A percentile compares a stretch with the other conserved stretches of the same genome.
These are phyloP conservation scores for Solanum lycopersicoides DNA, from an alignment of 257 asterid genomes.

Conservation along the genomic window DNA sequence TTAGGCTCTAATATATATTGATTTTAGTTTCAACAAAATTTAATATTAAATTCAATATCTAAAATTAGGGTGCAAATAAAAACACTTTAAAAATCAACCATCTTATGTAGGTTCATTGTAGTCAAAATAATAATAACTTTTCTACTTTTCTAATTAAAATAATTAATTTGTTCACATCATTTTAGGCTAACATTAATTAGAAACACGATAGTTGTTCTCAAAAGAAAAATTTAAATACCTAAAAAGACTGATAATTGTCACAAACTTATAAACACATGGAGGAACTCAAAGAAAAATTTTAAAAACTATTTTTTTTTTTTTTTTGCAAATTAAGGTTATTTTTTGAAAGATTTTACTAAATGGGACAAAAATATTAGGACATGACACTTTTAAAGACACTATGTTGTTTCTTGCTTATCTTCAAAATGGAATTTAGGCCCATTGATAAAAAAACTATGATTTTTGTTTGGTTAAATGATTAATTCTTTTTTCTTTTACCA, in stretches of 20 bases:
- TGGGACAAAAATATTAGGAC: too few relatives aligned
- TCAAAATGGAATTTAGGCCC: too few relatives aligned
- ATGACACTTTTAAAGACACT: fast-evolving
- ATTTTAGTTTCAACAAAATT: neutral
- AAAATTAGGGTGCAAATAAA: neutral
- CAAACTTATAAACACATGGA: neutral
- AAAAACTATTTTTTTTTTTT: too few relatives aligned
- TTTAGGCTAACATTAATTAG: neutral
- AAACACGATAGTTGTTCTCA: neutral
- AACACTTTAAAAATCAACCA: neutral
- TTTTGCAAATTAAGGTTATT: neutral
- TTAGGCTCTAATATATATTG: neutral
- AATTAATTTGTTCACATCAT: neutral
- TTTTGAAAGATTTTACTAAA: too few relatives aligned
- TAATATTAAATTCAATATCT: neutral
- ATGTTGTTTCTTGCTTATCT: neutral
- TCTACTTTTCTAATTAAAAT: neutral
- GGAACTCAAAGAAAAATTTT: neutral
- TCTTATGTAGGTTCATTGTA: neutral
- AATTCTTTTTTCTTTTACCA: neutral
- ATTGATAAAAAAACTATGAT: too few relatives aligned
- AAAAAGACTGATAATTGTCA: neutral
- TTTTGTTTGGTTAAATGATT: neutral
- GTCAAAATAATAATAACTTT: neutral
- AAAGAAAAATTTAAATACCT: neutral